A percentile compares a stretch with the other conserved stretches of the same genome.
Evolutionary conservation across 2,329 filamentous ascomycete genomes (phyloP).

Genomic region (Pseudogymnoascus verrucosus): DNA sequence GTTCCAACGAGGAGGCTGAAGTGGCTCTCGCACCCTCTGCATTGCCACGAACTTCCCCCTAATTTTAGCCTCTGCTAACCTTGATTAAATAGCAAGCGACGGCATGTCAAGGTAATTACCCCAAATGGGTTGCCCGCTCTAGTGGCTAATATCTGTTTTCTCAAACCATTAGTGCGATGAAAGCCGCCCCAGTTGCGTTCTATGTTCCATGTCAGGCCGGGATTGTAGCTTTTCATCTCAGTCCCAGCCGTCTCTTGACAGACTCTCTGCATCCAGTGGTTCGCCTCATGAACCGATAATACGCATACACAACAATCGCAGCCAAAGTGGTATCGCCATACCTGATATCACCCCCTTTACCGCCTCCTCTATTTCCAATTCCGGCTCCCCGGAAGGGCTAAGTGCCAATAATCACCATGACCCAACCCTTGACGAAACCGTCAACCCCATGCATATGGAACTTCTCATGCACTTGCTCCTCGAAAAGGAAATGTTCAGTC

Average conservation of each 20-base stretch:
- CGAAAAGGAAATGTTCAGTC: constrained; percentile 21
- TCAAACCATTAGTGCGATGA: constrained; percentile 24
- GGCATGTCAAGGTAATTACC: constrained; percentile 27
- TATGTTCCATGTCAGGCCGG: constrained; percentile 25
- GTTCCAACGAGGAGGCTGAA: background rate
- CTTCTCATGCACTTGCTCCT: constrained; percentile 28
- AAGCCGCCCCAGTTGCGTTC: constrained; percentile 22
- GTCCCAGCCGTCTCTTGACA: background rate
- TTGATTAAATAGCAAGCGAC: constrained; percentile 21
- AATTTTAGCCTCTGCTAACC: constrained; percentile 1
- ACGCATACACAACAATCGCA: constrained; percentile 4
- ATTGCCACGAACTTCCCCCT: background rate
- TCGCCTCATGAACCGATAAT: constrained; percentile 4
- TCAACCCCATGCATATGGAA: constrained; percentile 31
- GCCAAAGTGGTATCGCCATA: background rate
- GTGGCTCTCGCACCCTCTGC: background rate
- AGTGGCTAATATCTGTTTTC: constrained; percentile 7
- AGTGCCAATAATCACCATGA: background rate
- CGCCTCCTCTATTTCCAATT: background rate
- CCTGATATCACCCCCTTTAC: background rate
- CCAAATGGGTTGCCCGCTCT: background rate
- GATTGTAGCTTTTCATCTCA: constrained; percentile 21
- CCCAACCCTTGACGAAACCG: constrained; percentile 12
- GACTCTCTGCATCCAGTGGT: background rate
- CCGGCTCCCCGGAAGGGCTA: background rate